Conservation (phyloP, 768 basidiomycete species). For the Tephrocybe sp. region DNA sequence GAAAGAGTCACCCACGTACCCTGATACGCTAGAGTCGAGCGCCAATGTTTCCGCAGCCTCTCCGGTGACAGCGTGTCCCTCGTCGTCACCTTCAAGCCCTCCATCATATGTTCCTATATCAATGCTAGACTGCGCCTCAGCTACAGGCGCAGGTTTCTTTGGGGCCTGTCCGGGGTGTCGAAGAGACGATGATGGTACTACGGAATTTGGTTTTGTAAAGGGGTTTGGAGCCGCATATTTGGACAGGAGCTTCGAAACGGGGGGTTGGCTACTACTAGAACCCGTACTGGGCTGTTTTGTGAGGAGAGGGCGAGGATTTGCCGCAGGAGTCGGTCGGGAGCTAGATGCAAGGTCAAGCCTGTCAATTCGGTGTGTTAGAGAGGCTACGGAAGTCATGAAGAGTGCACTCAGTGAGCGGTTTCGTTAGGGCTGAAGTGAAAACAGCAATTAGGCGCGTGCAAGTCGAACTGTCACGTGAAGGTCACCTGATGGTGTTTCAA, state of each 20-base stretch:
- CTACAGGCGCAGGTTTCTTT: conserved; percentile 22
- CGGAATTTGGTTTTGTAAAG: conserved; percentile 34
- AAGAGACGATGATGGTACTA: conserved; percentile 38
- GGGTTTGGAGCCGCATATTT: conserved; percentile 75
- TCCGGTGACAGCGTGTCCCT: conserved; percentile 67
- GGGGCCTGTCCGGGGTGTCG: conserved; percentile 31
- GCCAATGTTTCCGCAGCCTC: conserved; percentile 81
- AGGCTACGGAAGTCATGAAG: conserved; percentile 45
- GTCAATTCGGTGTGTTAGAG: conserved; percentile 67
- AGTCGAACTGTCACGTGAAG: neutral
- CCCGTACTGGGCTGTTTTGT: conserved; percentile 50
- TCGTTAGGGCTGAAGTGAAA: too few relatives aligned
- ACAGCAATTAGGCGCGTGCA: neutral
- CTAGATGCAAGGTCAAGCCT: conserved; percentile 59
- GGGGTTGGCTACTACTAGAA: conserved; percentile 34
- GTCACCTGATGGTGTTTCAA: neutral
- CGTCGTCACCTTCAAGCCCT: conserved; percentile 85
- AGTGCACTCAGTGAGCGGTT: neutral
- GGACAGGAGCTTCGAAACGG: conserved; percentile 68
- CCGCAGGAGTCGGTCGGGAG: conserved; percentile 11
- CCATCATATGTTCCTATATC: conserved; percentile 94
- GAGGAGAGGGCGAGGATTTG: conserved; percentile 28
- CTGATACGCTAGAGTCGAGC: conserved; percentile 76
- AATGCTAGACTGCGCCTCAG: conserved; percentile 31
- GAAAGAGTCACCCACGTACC: conserved; percentile 31